Conservation (phyloP, 2,329 filamentous ascomycete species). For the Fusarium duplospermum region DNA sequence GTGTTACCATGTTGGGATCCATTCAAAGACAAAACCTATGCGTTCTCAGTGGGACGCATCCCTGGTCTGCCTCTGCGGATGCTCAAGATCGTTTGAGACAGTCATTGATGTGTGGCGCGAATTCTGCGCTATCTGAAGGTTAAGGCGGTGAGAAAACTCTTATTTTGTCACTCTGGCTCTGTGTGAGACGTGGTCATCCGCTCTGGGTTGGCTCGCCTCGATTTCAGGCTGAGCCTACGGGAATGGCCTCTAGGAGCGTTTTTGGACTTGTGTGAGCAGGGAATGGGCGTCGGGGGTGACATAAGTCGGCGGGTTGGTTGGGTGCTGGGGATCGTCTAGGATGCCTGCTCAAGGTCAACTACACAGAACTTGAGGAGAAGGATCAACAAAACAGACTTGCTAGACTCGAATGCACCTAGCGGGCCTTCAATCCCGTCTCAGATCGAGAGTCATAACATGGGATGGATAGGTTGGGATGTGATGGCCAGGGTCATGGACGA, state of each 20-base stretch:
- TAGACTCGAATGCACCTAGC: neutral
- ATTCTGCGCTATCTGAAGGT: slow-evolving; percentile 17
- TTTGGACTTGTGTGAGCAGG: slow-evolving; percentile 8
- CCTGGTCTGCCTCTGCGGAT: neutral
- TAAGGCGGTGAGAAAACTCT: slow-evolving; percentile 28
- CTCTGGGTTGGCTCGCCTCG: neutral
- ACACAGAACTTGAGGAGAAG: slow-evolving; percentile 1
- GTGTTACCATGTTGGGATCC: slow-evolving; percentile 20
- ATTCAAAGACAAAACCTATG: slow-evolving; percentile 7
- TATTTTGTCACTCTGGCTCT: slow-evolving; percentile 7
- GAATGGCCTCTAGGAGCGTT: neutral
- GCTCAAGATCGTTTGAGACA: slow-evolving; percentile 21
- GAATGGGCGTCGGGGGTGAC: slow-evolving; percentile 4
- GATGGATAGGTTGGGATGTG: neutral
- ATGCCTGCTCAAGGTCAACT: slow-evolving; percentile 17
- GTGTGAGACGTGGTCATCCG: neutral
- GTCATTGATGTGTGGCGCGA: slow-evolving; percentile 19
- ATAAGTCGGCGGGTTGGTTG: slow-evolving; percentile 4
- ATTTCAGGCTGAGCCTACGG: neutral
- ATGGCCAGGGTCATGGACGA: neutral
- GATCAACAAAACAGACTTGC: neutral
- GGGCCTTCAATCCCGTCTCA: neutral
- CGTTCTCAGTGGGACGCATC: slow-evolving; percentile 26
- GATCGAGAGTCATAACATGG: neutral
- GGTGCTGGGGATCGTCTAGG: slow-evolving; percentile 21